phyloP scores from a whole-genome alignment of 495 filamentous ascomycete genomes.

The Daldinia grandis region DNA sequence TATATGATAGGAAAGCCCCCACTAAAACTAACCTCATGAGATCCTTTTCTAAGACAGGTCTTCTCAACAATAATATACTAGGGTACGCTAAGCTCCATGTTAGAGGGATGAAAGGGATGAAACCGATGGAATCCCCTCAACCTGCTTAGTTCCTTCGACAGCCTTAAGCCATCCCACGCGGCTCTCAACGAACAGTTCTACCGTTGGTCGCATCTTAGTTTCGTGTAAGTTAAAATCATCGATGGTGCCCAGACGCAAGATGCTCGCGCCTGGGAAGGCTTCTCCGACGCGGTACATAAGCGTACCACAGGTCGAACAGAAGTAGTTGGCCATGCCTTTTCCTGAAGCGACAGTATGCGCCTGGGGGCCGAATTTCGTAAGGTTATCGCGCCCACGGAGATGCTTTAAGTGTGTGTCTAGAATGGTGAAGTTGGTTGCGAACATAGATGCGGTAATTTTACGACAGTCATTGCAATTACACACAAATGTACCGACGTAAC shows the following conservation, averaged over 20 bases:
- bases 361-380: slow-evolving; percentile 51
- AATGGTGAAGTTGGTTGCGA: slow-evolving; percentile 65
- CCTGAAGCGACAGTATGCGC: slow-evolving; percentile 51
- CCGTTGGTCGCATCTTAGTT: slow-evolving; percentile 57
- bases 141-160: slow-evolving; percentile 46
- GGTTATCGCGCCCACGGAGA: slow-evolving; percentile 56
- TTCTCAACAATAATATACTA: neutral
- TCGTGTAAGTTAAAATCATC: slow-evolving; percentile 63
- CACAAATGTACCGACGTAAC: slow-evolving; percentile 59
- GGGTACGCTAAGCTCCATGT: neutral
- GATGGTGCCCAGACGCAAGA: slow-evolving; percentile 62
- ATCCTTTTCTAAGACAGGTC: neutral
- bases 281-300: slow-evolving; percentile 60
- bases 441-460: slow-evolving; percentile 68
- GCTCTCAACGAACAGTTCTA: slow-evolving; percentile 56
- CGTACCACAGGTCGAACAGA: slow-evolving; percentile 63
- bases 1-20: too few relatives aligned
- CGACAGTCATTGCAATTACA: slow-evolving; percentile 67
- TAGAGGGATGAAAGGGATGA: too few relatives aligned
- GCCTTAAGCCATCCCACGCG: slow-evolving; percentile 55
- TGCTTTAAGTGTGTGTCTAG: slow-evolving; percentile 53
- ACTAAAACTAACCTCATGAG: too few relatives aligned
- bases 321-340: slow-evolving; percentile 63
- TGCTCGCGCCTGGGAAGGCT: slow-evolving; percentile 50
- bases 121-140: slow-evolving; percentile 14